Base-by-base conservation (phyloP, 129 eudicot species). In the Ambrosia trifida region DNA sequence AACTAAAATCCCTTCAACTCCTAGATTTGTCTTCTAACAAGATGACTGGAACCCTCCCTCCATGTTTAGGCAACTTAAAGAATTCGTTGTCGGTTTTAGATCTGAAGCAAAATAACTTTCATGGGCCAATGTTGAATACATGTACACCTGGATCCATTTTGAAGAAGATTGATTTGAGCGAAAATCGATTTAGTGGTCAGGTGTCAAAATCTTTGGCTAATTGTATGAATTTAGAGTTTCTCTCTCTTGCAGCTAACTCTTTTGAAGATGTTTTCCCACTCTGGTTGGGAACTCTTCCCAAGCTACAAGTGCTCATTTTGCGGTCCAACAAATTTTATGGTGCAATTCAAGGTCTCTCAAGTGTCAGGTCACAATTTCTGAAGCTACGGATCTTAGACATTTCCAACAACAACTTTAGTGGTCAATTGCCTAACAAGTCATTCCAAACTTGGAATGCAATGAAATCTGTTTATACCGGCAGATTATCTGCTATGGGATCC, bases 341-440 rank as follows among this genome's bases (percentile, higher is more conserved):
- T 50, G 19, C 30, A 51, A 20, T 74, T 7, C 31, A 74, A 24
- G 51, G 20, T 52, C 30, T 20, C 0, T 2, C 65, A 14, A 72
- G 4, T 32, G 0, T 9, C 33, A 49, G 16, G 7, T 30, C 43
- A 2, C n/a, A 18, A 2, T 75, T 81, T 41, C 70, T 69, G 5
- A 47, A 10, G 45, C 12, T 72, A n/a, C 76, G 72, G 7, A 82
- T 77, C 13, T 4, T 82, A 14, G 85, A 77, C 73, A 61, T 82
- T 7, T 77, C 85, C 3, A 65, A 53, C 51, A 82, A 82, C 40
- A 4, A 4, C 13, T 77, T 82, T 47, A 71, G 45, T 24, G 82
- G 85, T 17, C 49, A 32, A 5, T 30, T 67, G 46, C 82, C 76
- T 2, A 4, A 13, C 0, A 20, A 43, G 3, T 61, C 16, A 38